These are phyloP conservation scores for Phialophora tarda DNA, from an alignment of 2,329 filamentous ascomycete genomes.

Conservation along the genomic window DNA sequence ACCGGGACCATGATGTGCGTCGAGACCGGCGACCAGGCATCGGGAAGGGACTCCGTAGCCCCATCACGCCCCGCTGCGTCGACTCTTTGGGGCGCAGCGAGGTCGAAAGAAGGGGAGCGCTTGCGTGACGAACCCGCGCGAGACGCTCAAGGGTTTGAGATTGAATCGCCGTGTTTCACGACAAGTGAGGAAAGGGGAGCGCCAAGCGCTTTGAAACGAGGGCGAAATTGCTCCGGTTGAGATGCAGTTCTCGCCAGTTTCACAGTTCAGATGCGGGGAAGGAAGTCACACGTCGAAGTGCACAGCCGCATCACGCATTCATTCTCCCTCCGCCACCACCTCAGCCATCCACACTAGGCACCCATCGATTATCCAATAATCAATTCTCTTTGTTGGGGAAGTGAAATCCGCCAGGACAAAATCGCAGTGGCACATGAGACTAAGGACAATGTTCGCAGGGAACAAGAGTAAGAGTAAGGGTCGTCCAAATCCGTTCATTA, in stretches of 20 bases:
- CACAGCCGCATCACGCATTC: not conserved
- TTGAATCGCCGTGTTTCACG: conserved; percentile 3
- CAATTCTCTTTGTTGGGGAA: not conserved
- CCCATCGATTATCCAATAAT: not conserved
- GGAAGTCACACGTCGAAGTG: not conserved
- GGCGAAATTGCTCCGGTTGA: not conserved
- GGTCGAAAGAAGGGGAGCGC: not conserved
- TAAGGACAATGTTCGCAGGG: too few relatives aligned
- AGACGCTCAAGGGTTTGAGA: conserved; percentile 5
- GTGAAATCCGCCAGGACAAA: not conserved
- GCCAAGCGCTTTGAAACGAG: not conserved
- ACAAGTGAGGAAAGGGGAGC: not conserved
- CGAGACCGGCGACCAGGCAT: not conserved
- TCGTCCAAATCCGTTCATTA: not conserved
- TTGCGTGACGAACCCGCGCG: not conserved
- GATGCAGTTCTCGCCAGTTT: not conserved
- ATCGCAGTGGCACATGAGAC: not conserved
- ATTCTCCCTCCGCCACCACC: not conserved
- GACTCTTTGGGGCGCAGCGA: not conserved
- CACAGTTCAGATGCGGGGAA: not conserved
- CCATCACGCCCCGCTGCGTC: not conserved
- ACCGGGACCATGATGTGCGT: not conserved
- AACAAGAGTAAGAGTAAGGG: not conserved
- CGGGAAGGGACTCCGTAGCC: not conserved
- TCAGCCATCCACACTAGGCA: not conserved